Base-by-base conservation (phyloP, 345 rosid species). In the Salix dunnii region DNA sequence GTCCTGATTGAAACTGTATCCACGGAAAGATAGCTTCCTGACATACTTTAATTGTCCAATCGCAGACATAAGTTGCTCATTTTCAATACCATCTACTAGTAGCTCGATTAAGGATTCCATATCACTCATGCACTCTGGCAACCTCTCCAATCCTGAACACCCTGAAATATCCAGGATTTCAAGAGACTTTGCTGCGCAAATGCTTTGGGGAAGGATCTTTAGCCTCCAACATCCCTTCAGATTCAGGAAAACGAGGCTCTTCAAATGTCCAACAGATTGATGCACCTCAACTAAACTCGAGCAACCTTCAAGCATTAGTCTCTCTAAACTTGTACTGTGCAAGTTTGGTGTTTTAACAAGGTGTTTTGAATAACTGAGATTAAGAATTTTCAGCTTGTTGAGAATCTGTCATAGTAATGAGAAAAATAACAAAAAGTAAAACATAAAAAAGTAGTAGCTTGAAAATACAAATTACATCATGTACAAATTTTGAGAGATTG, bases 281-380 rank as follows among this genome's bases (percentile, higher is more conserved):
- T 68, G 30, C 25, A 76, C 23, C 64, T 76, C 51, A 4, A n/a
- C n/a, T n/a, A n/a, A n/a, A 68, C 18, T 28, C 6, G 1, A 1
- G 5, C 79, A 76, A 0, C 23, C 27, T 17, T 16, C 10, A 21
- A 76, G 68, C 4, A 76, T 35, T 58, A 76, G 42, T 23, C 67
- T 55, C 35, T 68, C 79, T 31, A 76, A 16, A 5, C n/a, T 53
- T 5, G 65, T 6, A 6, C 23, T 17, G 1, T 35, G 20, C 16
- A 76, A 76, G 3, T 68, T 14, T 0, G 68, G 79, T 6, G 74
- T 68, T 55, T 27, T 58, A 23, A 28, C n/a, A 14, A 76, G 27
- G 0, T 36, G 16, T 2, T 4, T 14, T 14, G 38, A 33, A 33
- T 33, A 5, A 33, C 5, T 33, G 5, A 33, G 35, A 35, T 5